Conservation (phyloP, 1,284 basidiomycete species). For the Abortiporus biennis region DNA sequence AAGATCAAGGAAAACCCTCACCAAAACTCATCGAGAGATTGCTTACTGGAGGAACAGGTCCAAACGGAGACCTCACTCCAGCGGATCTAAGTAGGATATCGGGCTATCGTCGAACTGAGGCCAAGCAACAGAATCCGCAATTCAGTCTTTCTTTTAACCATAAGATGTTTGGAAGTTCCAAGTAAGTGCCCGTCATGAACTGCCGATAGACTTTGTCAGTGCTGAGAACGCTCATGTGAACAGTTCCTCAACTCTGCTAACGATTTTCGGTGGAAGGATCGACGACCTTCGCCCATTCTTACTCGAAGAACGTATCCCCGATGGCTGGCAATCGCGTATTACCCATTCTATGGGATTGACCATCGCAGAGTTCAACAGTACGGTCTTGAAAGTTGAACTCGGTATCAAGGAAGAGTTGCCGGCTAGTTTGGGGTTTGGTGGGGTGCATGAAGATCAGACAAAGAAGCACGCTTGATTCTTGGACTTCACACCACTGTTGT, state of each 20-base stretch:
- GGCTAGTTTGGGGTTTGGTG: too few relatives aligned
- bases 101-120: slow-evolving; percentile 52
- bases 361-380: slow-evolving; percentile 47
- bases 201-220: too few relatives aligned
- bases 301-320: slow-evolving; percentile 58
- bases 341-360: slow-evolving; percentile 53
- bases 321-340: slow-evolving; percentile 63
- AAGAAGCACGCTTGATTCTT: too few relatives aligned
- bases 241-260: slow-evolving; percentile 52
- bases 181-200: slow-evolving; percentile 55
- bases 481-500: too few relatives aligned
- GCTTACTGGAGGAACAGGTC: slow-evolving; percentile 51
- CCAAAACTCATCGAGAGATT: slow-evolving; percentile 49
- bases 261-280: slow-evolving; percentile 58
- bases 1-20: slow-evolving; percentile 46
- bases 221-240: too few relatives aligned
- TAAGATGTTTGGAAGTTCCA: slow-evolving; percentile 58
- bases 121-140: slow-evolving; percentile 45
- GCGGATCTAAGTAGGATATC: slow-evolving; percentile 52
- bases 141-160: slow-evolving; percentile 45
- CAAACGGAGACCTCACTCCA: slow-evolving; percentile 42
- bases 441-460: too few relatives aligned
- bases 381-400: slow-evolving; percentile 48
- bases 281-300: slow-evolving; percentile 50
- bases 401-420: slow-evolving; percentile 28